Conservation (phyloP, 768 basidiomycete species). For the Clavulina sp. region DNA sequence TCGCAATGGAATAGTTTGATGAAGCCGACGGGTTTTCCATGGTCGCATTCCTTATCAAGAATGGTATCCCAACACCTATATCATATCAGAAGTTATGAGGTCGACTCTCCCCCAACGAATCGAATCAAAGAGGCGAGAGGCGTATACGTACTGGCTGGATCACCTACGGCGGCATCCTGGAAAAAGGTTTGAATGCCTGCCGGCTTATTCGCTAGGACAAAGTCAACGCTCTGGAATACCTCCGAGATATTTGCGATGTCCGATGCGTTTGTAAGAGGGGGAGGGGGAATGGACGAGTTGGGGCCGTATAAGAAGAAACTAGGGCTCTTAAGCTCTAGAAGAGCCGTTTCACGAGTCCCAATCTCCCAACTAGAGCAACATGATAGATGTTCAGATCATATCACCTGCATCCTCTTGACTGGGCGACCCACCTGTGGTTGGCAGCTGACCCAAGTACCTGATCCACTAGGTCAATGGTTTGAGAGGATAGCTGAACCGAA, state of each 20-base stretch:
- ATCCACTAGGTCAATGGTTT: no score
- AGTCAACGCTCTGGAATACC: background rate
- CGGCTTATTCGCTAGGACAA: background rate
- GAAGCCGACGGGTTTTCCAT: no score
- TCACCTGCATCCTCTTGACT: no score
- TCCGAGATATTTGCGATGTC: background rate
- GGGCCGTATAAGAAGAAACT: background rate
- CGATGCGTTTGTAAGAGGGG: background rate
- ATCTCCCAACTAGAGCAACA: conserved; percentile 4
- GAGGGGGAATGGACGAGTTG: background rate
- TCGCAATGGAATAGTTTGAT: conserved; percentile 44
- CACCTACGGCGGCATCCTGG: conserved; percentile 30
- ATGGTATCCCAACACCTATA: conserved; percentile 38
- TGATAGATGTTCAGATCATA: no score
- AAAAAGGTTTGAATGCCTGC: no score
- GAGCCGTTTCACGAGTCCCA: background rate
- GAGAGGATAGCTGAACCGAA: no score
- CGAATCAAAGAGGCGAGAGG: background rate
- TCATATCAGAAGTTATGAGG: no score
- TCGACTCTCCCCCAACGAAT: background rate
- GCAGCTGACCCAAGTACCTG: no score
- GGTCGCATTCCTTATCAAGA: conserved; percentile 46
- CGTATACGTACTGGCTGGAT: conserved; percentile 61
- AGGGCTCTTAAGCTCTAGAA: background rate
- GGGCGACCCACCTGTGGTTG: no score